Base-by-base conservation (phyloP, 345 rosid genomes). In the Moringa oleifera region DNA sequence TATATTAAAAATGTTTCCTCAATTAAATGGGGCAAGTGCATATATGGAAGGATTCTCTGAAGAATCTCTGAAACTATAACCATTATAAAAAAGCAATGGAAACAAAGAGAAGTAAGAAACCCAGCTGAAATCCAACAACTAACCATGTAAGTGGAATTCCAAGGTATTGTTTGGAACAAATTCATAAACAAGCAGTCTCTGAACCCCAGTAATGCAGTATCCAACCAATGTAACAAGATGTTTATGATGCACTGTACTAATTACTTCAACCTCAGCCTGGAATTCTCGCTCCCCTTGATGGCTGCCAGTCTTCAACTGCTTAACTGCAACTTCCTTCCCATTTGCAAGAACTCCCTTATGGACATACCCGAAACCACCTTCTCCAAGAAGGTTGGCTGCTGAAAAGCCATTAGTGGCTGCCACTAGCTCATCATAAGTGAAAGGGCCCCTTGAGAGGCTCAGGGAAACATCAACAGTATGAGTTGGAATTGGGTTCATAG, bases 291-390 rank as follows among this genome's bases (percentile, higher is more conserved):
- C 73, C 36, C 79, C 81, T 51, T 76, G 81, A 6, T 53, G 66
- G 55, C 83, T 75, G 20, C 71, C 77, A 0, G 64, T 63, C 63
- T 69, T 78, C 12, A 78, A 53, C 54, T 66, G 73, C 79, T 81
- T 81, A 17, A 81, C 73, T 6, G 85, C 85, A 0, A 81, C 73
- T 23, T 70, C 75, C 56, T 59, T 74, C 8, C 75, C 68, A 25
- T 59, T 50, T 0, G 46, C 54, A 37, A 78, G 77, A 2, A 76
- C 53, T 23, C 81, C 86, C 37, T 60, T 76, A 63, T 78, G 77
- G 21, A 76, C 86, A 22, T 71, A 71, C 25, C 83, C 83, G 45
- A 76, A 78, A 46, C 86, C 83, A 18, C 81, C 81, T 59, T 78
- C 71, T 19, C 86, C 81, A 0, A 81, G 71, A 28, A 73, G 77